Conservation (phyloP, 345 rosid species). For the Luvunga scandens region DNA sequence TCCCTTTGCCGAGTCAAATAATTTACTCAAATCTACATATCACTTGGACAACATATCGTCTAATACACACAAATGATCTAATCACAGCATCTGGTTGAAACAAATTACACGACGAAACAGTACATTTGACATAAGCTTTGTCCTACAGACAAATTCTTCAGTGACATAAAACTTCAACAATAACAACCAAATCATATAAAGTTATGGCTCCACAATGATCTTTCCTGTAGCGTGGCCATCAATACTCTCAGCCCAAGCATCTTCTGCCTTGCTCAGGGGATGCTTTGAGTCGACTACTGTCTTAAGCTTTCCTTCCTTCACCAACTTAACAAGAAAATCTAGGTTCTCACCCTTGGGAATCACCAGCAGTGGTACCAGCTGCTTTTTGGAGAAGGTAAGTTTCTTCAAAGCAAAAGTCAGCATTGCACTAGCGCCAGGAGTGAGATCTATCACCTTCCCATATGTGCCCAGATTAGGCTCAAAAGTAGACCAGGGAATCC, state of each 20-base stretch:
- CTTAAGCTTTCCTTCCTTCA: conserved; percentile 65
- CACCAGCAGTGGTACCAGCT: conserved; percentile 48
- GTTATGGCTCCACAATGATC: conserved; percentile 59
- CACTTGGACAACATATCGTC: background rate
- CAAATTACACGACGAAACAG: background rate
- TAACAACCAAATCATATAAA: background rate
- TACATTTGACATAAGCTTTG: background rate
- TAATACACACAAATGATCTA: background rate
- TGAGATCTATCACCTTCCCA: conserved; percentile 66
- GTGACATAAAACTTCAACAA: background rate
- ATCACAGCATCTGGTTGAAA: background rate
- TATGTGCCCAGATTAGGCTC: conserved; percentile 56
- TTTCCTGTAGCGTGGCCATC: conserved; percentile 80
- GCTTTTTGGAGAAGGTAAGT: conserved; percentile 66
- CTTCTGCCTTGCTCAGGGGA: conserved; percentile 62
- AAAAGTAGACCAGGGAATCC: conserved; percentile 62
- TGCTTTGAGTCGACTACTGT: conserved; percentile 56
- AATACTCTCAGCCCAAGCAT: conserved; percentile 68
- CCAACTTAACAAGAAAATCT: conserved; percentile 42
- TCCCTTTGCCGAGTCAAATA: too few relatives aligned
- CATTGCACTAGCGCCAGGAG: conserved; percentile 43
- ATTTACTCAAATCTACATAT: background rate
- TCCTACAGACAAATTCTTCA: background rate
- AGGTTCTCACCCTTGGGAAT: conserved; percentile 47
- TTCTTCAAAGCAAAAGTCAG: conserved; percentile 45